Evolutionary conservation across 108 stramenopile genomes (phyloP).

Genomic region (Fistulifera pelliculosa): DNA sequence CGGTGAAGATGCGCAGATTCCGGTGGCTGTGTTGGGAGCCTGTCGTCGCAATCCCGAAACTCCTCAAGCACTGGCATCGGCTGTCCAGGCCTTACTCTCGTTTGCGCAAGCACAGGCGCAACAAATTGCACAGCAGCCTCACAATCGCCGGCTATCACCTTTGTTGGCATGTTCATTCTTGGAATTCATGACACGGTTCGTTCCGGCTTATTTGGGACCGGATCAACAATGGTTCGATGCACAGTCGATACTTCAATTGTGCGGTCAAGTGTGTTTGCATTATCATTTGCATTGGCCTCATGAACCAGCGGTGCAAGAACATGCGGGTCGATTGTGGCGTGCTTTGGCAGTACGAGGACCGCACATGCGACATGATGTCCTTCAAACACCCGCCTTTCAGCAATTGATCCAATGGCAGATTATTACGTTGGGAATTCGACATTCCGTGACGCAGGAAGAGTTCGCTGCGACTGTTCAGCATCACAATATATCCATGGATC

Average conservation of each 20-base stretch:
- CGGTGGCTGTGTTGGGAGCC: slow-evolving; percentile 41
- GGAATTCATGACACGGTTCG: slow-evolving; percentile 72
- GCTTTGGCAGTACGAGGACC: slow-evolving; percentile 45
- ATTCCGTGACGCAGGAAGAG: slow-evolving; percentile 38
- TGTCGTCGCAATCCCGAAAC: slow-evolving; percentile 32
- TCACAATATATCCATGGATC: slow-evolving; percentile 9
- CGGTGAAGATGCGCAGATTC: slow-evolving; percentile 71
- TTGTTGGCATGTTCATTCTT: slow-evolving; percentile 65
- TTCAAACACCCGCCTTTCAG: slow-evolving; percentile 47
- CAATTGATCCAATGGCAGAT: slow-evolving; percentile 51
- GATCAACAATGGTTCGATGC: slow-evolving; percentile 41
- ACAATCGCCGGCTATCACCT: slow-evolving; percentile 57
- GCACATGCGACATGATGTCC: slow-evolving; percentile 39
- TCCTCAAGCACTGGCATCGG: slow-evolving; percentile 26
- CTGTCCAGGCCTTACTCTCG: slow-evolving; percentile 39
- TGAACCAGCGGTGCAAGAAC: slow-evolving; percentile 66
- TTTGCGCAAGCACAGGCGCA: slow-evolving; percentile 65
- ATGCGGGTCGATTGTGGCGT: slow-evolving; percentile 37
- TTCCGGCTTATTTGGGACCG: slow-evolving; percentile 67
- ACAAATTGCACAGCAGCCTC: slow-evolving; percentile 45
- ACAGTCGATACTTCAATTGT: slow-evolving; percentile 50
- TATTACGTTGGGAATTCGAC: slow-evolving; percentile 57
- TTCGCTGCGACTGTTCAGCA: slow-evolving; percentile 24
- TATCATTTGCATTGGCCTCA: slow-evolving; percentile 83
- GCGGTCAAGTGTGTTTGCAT: slow-evolving; percentile 52